Conservation (phyloP, 306 rosid genomes). For the Castanea mollissima region DNA sequence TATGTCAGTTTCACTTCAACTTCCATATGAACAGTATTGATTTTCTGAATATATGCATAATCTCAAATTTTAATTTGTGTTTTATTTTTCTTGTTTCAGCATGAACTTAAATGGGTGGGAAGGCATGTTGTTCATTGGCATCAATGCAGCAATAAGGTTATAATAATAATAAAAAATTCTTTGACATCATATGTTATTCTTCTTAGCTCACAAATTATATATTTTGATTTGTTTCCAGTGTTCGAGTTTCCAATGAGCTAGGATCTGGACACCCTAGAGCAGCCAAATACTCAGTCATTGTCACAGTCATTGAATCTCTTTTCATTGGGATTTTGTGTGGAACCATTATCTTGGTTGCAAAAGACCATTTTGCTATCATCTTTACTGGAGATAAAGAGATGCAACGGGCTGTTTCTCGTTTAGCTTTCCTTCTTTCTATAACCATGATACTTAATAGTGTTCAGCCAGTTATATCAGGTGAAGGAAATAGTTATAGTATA, state of each 20-base stretch:
- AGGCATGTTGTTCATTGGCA: slow-evolving; percentile 93
- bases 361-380: slow-evolving; percentile 64
- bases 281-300: slow-evolving; percentile 67
- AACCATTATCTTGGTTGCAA: slow-evolving; percentile 44
- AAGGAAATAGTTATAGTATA: neutral
- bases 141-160: slow-evolving; percentile 96
- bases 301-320: slow-evolving; percentile 58
- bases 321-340: slow-evolving; percentile 63
- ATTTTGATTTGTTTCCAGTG: slow-evolving; percentile 37
- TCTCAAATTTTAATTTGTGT: neutral
- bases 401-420: slow-evolving; percentile 78
- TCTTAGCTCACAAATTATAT: neutral
- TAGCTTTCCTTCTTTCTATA: slow-evolving; percentile 77
- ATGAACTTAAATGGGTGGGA: slow-evolving; percentile 98
- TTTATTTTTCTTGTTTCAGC: slow-evolving; percentile 43
- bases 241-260: slow-evolving; percentile 89
- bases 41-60: neutral
- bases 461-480: slow-evolving; percentile 92
- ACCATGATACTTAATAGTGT: slow-evolving; percentile 89
- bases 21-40: neutral
- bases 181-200: neutral
- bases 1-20: neutral
- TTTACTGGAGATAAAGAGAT: slow-evolving; percentile 69
- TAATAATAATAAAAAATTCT: neutral
- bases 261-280: slow-evolving; percentile 93